Base-by-base conservation (phyloP, 163 green algal species). In the Coccomyxa subellipsoidea region DNA sequence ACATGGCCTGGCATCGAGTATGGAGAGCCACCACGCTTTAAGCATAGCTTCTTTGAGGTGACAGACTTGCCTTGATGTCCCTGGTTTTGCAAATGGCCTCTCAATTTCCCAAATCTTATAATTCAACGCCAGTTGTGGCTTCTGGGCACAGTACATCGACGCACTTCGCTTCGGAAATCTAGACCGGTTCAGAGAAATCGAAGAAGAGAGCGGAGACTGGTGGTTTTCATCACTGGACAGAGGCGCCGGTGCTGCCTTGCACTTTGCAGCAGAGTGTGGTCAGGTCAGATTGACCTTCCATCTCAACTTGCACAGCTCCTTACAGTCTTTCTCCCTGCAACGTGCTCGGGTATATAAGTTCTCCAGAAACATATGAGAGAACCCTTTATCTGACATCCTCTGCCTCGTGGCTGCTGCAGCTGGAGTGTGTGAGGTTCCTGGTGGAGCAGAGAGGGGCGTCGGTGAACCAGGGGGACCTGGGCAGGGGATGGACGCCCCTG, bases 1-100 rank as follows among this genome's bases (percentile, higher is more conserved):
- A 92, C 88, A 8, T 92, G 88, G 88, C 84, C 88, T 15, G 88
- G 88, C 9, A 92, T 92, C 12, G 88, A 92, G 73, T 91, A 77
- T 40, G 88, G 88, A 15, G 83, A 90, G 47, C 80, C 87, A 8
- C 88, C 88, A 8, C 73, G 2, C 29, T 85, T 47, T 47, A 80
- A 82, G n/a, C 87, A 90, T 80, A 90, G 69, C 21, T 92, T 89
- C 40, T 91, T 92, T 73, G 84, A 92, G 87, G 88, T 92, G 39
- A 82, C n/a, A n/a, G n/a, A n/a, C n/a, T n/a, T n/a, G n/a, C n/a
- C n/a, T 73, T 73, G 27, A 34, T 73, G 66, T 35, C 21, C 6
- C 31, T 32, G 66, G 23, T 59, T 6, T 18, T n/a, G n/a, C n/a
- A n/a, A n/a, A n/a, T n/a, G n/a, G n/a, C n/a, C n/a, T n/a, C n/a